phyloP scores from a whole-genome alignment of 495 filamentous ascomycete genomes.

The Penicilliopsis zonata region DNA sequence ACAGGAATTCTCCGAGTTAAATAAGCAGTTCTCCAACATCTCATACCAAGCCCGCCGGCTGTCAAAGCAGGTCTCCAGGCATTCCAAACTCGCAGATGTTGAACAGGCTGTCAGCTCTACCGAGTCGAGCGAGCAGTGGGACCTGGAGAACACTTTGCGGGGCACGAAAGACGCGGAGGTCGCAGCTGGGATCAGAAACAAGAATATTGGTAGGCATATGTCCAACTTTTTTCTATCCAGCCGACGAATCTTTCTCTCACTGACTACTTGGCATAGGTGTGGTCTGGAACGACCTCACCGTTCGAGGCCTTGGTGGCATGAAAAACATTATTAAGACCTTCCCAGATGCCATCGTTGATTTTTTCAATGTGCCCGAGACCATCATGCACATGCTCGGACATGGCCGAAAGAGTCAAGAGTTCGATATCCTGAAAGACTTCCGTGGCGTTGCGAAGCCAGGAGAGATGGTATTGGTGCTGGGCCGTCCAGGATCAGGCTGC shows the following conservation, averaged over 20 bases:
- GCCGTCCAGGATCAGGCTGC: constrained; percentile 76
- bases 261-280: constrained; percentile 36
- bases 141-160: constrained; percentile 56
- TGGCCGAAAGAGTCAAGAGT: constrained; percentile 50
- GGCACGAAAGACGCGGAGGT: constrained; percentile 58
- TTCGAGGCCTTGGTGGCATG: constrained; percentile 63
- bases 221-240: too few relatives aligned
- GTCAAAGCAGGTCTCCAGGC: constrained; percentile 24
- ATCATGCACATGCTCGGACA: constrained; percentile 44
- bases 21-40: constrained; percentile 54
- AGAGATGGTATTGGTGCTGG: constrained; percentile 86
- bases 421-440: constrained; percentile 46
- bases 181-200: constrained; percentile 65
- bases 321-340: constrained; percentile 75
- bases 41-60: constrained; percentile 42
- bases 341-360: constrained; percentile 66
- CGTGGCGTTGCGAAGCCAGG: constrained; percentile 55
- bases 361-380: constrained; percentile 58
- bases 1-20: constrained; percentile 65
- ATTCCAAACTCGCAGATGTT: constrained; percentile 33
- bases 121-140: constrained; percentile 46
- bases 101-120: constrained; percentile 37
- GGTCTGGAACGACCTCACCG: constrained; percentile 66
- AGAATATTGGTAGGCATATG: constrained; percentile 47
- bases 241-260: too few relatives aligned